Base-by-base conservation (phyloP, 202 grass and related monocot genomes). In the Setaria italica region DNA sequence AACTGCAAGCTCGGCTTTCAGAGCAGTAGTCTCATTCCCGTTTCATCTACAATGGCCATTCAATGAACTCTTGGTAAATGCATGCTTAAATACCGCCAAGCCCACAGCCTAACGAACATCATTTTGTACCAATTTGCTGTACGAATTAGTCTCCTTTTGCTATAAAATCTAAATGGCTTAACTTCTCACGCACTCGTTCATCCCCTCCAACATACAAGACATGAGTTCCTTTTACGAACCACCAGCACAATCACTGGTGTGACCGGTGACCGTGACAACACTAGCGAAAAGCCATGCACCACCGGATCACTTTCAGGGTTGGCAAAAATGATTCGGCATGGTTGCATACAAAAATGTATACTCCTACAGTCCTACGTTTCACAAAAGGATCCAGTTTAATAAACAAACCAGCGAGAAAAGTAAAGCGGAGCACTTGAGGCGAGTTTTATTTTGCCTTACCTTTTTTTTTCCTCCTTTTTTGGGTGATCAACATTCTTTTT, bases 111-210 rank as follows among this genome's bases (percentile, higher is more conserved):
- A 25, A 25, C 25, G 25, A 25, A 25, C 25, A 25, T 25, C 25
- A 25, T 25, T 25, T 25, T 25, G 25, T 25, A 25, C 25, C 25
- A 25, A 25, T 25, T 25, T 25, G 0, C 25, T 25, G 25, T 41
- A 41, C 39, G 2, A 41, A 41, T 41, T 41, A 41, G 39, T 41
- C 2, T 41, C 5, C 39, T 41, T 41, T 41, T 41, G 39, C 39
- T 41, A 37, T 37, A 4, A 6, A 8, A 65, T 65, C 32, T 9
- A 37, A 9, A 3, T 66, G 32, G 6, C 63, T 66, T 37, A 66
- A 5, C 72, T 75, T 75, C 50, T 57, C 32, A 2, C n/a, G 19
- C 72, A 75, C 53, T 75, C 72, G 72, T 66, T 66, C 63, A 75
- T 75, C 72, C 15, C 15, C 33, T 54, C 72, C 51, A 12, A 41